Evolutionary conservation across 2,329 filamentous ascomycete genomes (phyloP).

Genomic region (Neonectria faginata): DNA sequence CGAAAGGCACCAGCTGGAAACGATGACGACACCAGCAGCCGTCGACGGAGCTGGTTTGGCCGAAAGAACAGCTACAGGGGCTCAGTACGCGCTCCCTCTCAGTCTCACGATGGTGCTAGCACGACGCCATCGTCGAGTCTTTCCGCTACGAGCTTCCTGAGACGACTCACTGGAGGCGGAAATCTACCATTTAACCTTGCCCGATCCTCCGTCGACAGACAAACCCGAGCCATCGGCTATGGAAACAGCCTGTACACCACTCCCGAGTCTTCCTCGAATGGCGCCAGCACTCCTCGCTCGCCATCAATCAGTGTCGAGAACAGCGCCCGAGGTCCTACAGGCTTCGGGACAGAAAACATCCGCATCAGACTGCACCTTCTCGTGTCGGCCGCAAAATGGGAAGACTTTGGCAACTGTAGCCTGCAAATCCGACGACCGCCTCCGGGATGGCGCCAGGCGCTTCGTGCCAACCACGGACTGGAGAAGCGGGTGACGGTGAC

Average conservation of each 20-base stretch:
- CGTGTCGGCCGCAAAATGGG: conserved; percentile 83
- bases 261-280: conserved; percentile 65
- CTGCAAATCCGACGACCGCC: conserved; percentile 85
- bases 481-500: conserved; percentile 89
- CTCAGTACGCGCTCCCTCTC: conserved; percentile 69
- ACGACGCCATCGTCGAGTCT: conserved; percentile 69
- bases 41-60: conserved; percentile 69
- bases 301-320: conserved; percentile 68
- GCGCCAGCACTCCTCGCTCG: conserved; percentile 64
- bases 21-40: conserved; percentile 61
- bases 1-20: conserved; percentile 59
- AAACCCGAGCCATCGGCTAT: conserved; percentile 61
- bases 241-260: conserved; percentile 73
- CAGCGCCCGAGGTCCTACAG: conserved; percentile 66
- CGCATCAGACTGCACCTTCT: conserved; percentile 89
- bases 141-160: conserved; percentile 84
- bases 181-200: conserved; percentile 84
- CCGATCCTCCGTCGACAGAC: conserved; percentile 77
- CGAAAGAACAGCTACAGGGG: conserved; percentile 74
- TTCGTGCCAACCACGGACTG: conserved; percentile 71
- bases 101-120: conserved; percentile 80
- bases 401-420: conserved; percentile 86
- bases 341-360: conserved; percentile 75
- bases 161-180: conserved; percentile 77
- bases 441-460: conserved; percentile 68